These are phyloP conservation scores for Alternaria consortialis DNA, from an alignment of 2,329 filamentous ascomycete genomes.

Conservation along the genomic window DNA sequence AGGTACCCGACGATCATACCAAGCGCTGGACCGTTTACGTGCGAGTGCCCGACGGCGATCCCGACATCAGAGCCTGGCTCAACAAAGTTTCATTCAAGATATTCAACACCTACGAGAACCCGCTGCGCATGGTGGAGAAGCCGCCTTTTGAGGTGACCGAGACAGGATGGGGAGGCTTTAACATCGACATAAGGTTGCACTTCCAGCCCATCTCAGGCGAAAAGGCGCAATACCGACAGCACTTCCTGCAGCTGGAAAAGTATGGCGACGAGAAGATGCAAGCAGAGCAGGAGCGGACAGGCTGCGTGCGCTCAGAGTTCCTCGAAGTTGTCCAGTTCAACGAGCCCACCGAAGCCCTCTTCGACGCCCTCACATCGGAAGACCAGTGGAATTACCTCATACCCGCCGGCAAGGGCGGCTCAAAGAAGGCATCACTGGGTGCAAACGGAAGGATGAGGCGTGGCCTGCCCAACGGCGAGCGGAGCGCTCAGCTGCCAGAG, in stretches of 20 bases:
- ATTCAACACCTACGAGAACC: constrained; percentile 95
- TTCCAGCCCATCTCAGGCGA: constrained; percentile 88
- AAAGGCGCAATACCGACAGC: constrained; percentile 95
- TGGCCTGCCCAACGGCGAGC: constrained; percentile 48
- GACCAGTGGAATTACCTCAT: constrained; percentile 63
- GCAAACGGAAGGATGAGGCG: constrained; percentile 46
- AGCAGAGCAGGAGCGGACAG: constrained; percentile 64
- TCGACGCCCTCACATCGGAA: constrained; percentile 82
- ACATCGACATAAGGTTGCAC: constrained; percentile 93
- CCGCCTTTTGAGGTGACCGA: constrained; percentile 86
- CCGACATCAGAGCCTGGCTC: constrained; percentile 91
- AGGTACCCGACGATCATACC: constrained; percentile 81
- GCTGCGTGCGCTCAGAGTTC: constrained; percentile 76
- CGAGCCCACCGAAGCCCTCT: constrained; percentile 93
- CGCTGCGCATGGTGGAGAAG: constrained; percentile 77
- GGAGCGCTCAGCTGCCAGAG: constrained; percentile 47
- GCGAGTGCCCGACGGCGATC: constrained; percentile 83
- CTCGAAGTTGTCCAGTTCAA: constrained; percentile 98
- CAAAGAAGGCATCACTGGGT: constrained; percentile 48
- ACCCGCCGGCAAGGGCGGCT: constrained; percentile 52
- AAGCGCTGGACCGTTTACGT: constrained; percentile 98
- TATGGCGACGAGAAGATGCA: constrained; percentile 76
- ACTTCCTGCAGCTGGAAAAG: constrained; percentile 88
- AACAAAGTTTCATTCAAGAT: constrained; percentile 98
- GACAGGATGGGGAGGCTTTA: constrained; percentile 98